These are phyloP conservation scores for Leishmania braziliensis DNA, from an alignment of 208 protist genomes.

Conservation along the genomic window DNA sequence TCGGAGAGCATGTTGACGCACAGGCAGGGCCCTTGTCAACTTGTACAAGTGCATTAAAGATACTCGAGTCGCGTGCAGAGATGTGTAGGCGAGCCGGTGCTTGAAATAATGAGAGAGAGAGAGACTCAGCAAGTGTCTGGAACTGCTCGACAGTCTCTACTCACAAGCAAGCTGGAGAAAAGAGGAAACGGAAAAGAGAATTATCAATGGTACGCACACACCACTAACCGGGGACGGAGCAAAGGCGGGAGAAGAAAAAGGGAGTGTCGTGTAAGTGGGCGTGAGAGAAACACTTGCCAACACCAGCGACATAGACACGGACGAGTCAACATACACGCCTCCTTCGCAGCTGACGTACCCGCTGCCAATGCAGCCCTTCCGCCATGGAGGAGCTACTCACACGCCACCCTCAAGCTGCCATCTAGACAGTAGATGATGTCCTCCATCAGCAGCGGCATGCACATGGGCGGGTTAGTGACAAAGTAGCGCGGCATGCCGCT, in stretches of 20 bases:
- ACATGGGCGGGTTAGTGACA: conserved; percentile 80
- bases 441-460: conserved; percentile 69
- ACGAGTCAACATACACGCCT: not conserved
- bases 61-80: not conserved
- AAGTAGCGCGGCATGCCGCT: conserved; percentile 79
- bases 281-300: not conserved
- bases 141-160: not conserved
- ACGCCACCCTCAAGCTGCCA: conserved; percentile 15
- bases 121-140: not conserved
- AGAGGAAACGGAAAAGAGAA: too few relatives aligned
- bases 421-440: conserved; percentile 89
- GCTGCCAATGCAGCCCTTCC: not conserved
- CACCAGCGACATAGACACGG: not conserved
- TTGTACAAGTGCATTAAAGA: not conserved
- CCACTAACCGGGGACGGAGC: not conserved
- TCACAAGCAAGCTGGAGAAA: not conserved
- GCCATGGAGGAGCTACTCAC: not conserved
- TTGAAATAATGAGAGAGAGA: not conserved
- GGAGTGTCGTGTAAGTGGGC: not conserved
- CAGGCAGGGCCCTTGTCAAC: not conserved
- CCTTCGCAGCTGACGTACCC: not conserved
- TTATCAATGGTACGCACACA: not conserved
- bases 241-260: not conserved
- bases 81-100: not conserved
- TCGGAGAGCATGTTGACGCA: not conserved